Percentiles rank a stretch among this genome's conserved stretches.
Conservation (phyloP, 176 grass and related monocot species). For the Triticum urartu region DNA sequence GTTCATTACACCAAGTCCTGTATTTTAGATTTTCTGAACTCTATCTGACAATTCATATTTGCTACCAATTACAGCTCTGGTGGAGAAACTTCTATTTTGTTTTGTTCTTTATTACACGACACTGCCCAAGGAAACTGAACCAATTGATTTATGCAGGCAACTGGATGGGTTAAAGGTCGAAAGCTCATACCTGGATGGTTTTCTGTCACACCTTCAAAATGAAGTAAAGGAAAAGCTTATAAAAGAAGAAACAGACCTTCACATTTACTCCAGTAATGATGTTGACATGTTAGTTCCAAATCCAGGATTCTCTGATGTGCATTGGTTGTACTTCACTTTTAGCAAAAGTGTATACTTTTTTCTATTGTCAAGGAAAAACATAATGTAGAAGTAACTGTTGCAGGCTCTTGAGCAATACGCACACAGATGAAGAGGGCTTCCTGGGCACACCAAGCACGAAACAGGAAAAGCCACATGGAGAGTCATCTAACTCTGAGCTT, state of each 20-base stretch:
- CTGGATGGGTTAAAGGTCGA: conserved; percentile 71
- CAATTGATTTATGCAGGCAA: conserved; percentile 60
- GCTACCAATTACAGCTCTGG: not conserved
- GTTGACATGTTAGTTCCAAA: conserved; percentile 78
- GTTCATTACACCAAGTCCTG: not conserved
- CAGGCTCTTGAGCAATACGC: conserved; percentile 69
- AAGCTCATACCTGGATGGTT: conserved; percentile 74
- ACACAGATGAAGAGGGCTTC: conserved; percentile 37
- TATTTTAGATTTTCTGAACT: conserved; percentile 5
- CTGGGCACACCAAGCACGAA: conserved; percentile 51
- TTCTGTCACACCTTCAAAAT: conserved; percentile 77
- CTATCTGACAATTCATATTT: not conserved
- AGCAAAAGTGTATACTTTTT: not conserved
- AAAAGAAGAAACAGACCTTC: conserved; percentile 75
- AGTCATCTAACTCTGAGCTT: conserved; percentile 41
- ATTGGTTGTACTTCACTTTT: conserved; percentile 18
- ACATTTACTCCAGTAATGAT: conserved; percentile 88
- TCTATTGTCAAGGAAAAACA: conserved; percentile 22
- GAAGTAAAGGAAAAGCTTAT: conserved; percentile 71
- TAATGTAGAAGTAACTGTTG: conserved; percentile 45
- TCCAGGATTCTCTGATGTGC: conserved; percentile 20
- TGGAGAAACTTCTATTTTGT: not conserved
- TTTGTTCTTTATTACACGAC: not conserved
- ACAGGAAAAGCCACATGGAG: conserved; percentile 50
- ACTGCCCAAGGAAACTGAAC: conserved; percentile 22